These are phyloP conservation scores for Firmiana major DNA, from an alignment of 345 rosid genomes.

Conservation along the genomic window DNA sequence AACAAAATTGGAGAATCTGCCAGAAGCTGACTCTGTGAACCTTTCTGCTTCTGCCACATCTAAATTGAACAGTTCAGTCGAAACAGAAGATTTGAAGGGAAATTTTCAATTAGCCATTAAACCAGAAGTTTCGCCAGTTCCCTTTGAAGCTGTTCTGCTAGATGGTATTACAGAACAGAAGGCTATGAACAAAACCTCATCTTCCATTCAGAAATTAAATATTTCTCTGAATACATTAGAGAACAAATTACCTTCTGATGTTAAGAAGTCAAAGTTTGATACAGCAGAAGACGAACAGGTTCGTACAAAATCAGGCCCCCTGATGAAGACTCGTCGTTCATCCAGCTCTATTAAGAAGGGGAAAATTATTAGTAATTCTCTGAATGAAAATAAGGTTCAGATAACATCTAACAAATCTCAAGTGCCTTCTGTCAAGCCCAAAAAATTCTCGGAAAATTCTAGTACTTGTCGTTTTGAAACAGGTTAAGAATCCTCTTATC, in stretches of 20 bases:
- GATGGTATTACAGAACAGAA: constrained; percentile 39
- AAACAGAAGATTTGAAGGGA: constrained; percentile 29
- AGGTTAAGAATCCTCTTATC: constrained; percentile 38
- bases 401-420: constrained; percentile 46
- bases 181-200: constrained; percentile 22
- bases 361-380: constrained; percentile 33
- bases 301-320: constrained; percentile 50
- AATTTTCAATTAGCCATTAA: constrained; percentile 30
- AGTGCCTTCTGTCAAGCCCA: constrained; percentile 47
- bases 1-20: constrained; percentile 18
- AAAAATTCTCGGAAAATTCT: constrained; percentile 55
- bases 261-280: constrained; percentile 39
- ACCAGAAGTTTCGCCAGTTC: constrained; percentile 18
- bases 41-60: constrained; percentile 31
- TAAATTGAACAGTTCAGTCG: constrained; percentile 26
- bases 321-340: constrained; percentile 50
- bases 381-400: constrained; percentile 51
- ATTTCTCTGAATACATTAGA: constrained; percentile 27
- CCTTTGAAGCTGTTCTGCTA: constrained; percentile 31
- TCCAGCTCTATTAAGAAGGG: constrained; percentile 54
- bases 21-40: constrained; percentile 25
- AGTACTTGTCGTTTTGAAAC: constrained; percentile 74
- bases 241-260: constrained; percentile 38
- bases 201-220: constrained; percentile 17
- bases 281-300: constrained; percentile 43